Percentiles rank a stretch among this genome's conserved stretches.
Evolutionary conservation across 257 asterid species (phyloP).

Genomic region (Anisodus acutangulus): DNA sequence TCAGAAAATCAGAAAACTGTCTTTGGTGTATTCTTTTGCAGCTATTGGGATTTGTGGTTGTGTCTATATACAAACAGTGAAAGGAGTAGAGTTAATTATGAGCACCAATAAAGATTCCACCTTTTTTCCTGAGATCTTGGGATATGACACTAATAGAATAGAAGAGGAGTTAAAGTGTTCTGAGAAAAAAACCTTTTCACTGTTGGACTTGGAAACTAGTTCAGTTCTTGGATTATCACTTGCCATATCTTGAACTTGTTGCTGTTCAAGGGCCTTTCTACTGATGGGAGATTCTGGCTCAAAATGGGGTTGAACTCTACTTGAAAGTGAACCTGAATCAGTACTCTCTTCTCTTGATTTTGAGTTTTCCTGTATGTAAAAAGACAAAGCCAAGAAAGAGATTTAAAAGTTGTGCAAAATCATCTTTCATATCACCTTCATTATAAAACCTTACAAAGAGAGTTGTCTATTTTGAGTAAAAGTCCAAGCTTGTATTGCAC

Average conservation of each 20-base stretch:
- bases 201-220: conserved; percentile 47
- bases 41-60: conserved; percentile 48
- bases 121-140: conserved; percentile 27
- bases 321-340: conserved; percentile 69
- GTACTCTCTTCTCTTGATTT: conserved; percentile 85
- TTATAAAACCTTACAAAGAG: not conserved
- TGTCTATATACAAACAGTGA: conserved; percentile 19
- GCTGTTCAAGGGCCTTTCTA: conserved; percentile 38
- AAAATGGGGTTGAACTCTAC: conserved; percentile 50
- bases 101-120: conserved; percentile 35
- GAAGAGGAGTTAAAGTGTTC: not conserved
- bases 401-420: conserved; percentile 19
- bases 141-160: conserved; percentile 32
- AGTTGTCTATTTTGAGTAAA: conserved; percentile 27
- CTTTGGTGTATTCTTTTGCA: conserved; percentile 42
- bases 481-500: conserved; percentile 25
- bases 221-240: conserved; percentile 48
- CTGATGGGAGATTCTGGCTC: conserved; percentile 80
- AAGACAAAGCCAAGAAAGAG: conserved; percentile 38
- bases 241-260: conserved; percentile 36
- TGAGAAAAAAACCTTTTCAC: conserved; percentile 59
- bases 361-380: conserved; percentile 52
- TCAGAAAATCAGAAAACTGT: conserved; percentile 31
- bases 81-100: not conserved
- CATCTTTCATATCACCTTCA: not conserved